Conservation (phyloP, 1,284 basidiomycete genomes). For the Pyrrhoderma lamaoense region DNA sequence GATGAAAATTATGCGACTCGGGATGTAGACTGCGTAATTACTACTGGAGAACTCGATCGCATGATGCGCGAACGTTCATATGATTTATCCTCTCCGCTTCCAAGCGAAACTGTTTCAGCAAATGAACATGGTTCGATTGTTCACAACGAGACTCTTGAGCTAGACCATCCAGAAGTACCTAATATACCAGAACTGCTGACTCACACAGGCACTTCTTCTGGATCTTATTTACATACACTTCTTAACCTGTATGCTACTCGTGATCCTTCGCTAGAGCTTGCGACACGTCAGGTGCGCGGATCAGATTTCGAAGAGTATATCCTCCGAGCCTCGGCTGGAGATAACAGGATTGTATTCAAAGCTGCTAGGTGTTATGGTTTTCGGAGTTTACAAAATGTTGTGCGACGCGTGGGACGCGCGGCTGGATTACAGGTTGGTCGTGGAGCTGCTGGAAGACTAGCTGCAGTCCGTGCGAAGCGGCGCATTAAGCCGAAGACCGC, state of each 20-base stretch:
- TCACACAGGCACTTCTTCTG: conserved; percentile 86
- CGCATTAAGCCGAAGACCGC: background rate
- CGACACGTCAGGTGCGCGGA: conserved; percentile 53
- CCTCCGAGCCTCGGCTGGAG: conserved; percentile 30
- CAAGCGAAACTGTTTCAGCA: conserved; percentile 36
- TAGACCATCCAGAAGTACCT: conserved; percentile 15
- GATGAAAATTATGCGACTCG: conserved; percentile 71
- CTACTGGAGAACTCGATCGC: conserved; percentile 89
- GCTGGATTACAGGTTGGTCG: conserved; percentile 66
- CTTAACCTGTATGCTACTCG: conserved; percentile 43
- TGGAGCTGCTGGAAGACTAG: conserved; percentile 57
- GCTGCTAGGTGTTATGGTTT: conserved; percentile 97
- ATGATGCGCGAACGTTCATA: conserved; percentile 81
- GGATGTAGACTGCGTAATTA: conserved; percentile 97
- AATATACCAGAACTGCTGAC: conserved; percentile 65
- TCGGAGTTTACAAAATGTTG: conserved; percentile 94
- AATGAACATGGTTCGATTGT: background rate
- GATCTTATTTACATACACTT: conserved; percentile 84
- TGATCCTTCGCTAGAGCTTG: conserved; percentile 42
- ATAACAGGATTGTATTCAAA: conserved; percentile 62
- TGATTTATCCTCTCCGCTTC: conserved; percentile 57
- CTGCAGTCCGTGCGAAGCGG: conserved; percentile 27
- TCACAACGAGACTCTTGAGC: conserved; percentile 4
- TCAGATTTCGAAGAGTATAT: conserved; percentile 62
- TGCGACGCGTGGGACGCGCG: conserved; percentile 86